Conservation (phyloP, 345 rosid species). For the Triadica sebifera region DNA sequence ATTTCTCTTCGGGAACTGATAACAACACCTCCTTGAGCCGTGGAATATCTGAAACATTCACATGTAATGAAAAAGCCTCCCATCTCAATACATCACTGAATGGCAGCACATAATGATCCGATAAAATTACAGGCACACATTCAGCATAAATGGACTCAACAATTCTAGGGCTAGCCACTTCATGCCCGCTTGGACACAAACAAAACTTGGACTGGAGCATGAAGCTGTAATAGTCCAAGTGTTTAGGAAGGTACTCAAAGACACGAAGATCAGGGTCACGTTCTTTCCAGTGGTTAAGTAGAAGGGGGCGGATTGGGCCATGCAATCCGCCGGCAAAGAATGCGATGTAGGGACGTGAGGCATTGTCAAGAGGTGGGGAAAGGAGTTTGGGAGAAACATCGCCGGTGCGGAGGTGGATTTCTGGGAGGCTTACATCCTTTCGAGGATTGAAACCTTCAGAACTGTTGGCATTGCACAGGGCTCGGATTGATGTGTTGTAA, state of each 20-base stretch:
- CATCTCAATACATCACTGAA: constrained; percentile 81
- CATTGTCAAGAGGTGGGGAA: constrained; percentile 32
- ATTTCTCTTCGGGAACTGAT: constrained; percentile 55
- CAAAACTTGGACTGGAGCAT: constrained; percentile 80
- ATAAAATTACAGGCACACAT: constrained; percentile 84
- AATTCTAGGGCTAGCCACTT: constrained; percentile 92
- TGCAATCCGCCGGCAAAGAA: constrained; percentile 93
- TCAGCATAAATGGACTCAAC: constrained; percentile 80
- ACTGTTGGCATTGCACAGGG: constrained; percentile 85
- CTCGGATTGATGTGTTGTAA: constrained; percentile 67
- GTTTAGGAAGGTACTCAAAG: constrained; percentile 65
- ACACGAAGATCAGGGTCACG: constrained; percentile 59
- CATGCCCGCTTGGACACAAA: constrained; percentile 89
- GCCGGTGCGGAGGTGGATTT: constrained; percentile 62
- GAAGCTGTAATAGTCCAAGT: constrained; percentile 53
- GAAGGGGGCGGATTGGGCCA: constrained; percentile 63
- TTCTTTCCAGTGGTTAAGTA: constrained; percentile 67
- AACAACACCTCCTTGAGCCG: constrained; percentile 66
- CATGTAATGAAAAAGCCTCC: constrained; percentile 69
- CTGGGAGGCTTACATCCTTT: constrained; percentile 77
- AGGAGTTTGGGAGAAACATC: constrained; percentile 42
- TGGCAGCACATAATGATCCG: constrained; percentile 64
- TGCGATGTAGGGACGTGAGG: constrained; percentile 51
- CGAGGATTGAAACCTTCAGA: constrained; percentile 84
- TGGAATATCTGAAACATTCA: constrained; percentile 61